These are phyloP conservation scores for Calonectria crousiana DNA, from an alignment of 2,329 filamentous ascomycete genomes.

Conservation along the genomic window DNA sequence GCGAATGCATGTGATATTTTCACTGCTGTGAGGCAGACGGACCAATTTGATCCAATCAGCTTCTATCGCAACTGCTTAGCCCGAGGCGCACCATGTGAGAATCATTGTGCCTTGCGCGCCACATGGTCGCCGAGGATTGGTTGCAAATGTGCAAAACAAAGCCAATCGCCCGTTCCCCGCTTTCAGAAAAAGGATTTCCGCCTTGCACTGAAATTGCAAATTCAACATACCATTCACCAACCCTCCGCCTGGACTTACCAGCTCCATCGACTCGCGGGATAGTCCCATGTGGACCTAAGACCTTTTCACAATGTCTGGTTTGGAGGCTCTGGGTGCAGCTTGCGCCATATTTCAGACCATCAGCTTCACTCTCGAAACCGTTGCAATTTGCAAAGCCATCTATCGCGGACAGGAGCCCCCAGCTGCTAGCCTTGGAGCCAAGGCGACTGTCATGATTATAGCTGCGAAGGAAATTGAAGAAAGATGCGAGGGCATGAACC, in stretches of 20 bases:
- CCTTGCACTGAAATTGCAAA: background rate
- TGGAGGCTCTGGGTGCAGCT: background rate
- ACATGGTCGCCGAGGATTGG: too few species aligned
- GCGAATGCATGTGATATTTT: too few species aligned
- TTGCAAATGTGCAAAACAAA: too few species aligned
- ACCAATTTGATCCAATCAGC: too few species aligned
- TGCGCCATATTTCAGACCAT: conserved; percentile 10
- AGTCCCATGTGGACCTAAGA: background rate
- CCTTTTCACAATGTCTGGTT: background rate
- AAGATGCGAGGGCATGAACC: background rate
- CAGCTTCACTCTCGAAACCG: background rate
- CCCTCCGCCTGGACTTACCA: background rate
- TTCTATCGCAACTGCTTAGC: too few species aligned
- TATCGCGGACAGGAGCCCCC: background rate
- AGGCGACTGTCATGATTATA: background rate
- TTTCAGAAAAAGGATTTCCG: too few species aligned
- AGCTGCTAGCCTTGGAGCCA: background rate
- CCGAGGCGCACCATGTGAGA: too few species aligned
- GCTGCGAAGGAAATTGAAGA: background rate
- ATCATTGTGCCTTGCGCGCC: too few species aligned
- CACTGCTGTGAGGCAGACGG: too few species aligned
- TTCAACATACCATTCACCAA: background rate
- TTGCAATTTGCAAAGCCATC: background rate
- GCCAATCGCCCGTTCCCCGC: too few species aligned
- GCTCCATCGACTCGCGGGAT: background rate